Conservation (phyloP, 2,329 filamentous ascomycete genomes). For the Chaetomiaceae sp. region DNA sequence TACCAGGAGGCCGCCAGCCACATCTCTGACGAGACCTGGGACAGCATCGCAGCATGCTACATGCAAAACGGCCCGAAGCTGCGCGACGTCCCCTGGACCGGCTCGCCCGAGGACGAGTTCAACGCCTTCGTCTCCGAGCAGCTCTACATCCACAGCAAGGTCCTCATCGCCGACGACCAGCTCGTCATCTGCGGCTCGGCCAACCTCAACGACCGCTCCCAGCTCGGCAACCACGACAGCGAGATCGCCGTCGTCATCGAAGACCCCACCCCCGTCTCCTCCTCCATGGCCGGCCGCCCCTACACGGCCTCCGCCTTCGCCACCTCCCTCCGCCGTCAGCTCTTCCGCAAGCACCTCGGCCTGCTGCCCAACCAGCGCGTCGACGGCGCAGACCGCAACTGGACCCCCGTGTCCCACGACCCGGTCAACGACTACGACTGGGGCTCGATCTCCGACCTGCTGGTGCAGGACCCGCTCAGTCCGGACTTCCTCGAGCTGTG, state of each 20-base stretch:
- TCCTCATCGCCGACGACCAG: conserved; percentile 77
- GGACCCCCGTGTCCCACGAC: conserved; percentile 65
- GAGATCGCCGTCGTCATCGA: conserved; percentile 89
- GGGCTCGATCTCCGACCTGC: conserved; percentile 59
- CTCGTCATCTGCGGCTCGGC: conserved; percentile 74
- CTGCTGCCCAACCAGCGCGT: conserved; percentile 70
- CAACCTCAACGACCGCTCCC: conserved; percentile 60
- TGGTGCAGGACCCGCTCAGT: conserved; percentile 71
- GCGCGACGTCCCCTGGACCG: conserved; percentile 52
- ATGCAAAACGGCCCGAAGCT: conserved; percentile 76
- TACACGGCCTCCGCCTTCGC: conserved; percentile 74
- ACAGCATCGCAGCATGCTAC: conserved; percentile 74
- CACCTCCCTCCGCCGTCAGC: conserved; percentile 72
- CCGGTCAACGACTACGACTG: conserved; percentile 68
- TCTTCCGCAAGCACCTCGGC: conserved; percentile 90
- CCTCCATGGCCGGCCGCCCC: conserved; percentile 66
- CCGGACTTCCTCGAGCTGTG: conserved; percentile 67
- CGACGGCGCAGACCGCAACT: conserved; percentile 66
- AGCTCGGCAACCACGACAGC: conserved; percentile 79
- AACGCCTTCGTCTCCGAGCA: conserved; percentile 60
- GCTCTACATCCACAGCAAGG: conserved; percentile 61
- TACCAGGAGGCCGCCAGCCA: conserved; percentile 68
- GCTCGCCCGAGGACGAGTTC: conserved; percentile 52
- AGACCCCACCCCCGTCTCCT: conserved; percentile 66
- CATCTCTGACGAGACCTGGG: conserved; percentile 57